phyloP scores from a whole-genome alignment of 2,329 filamentous ascomycete genomes.

The Diaporthe aspalathi region DNA sequence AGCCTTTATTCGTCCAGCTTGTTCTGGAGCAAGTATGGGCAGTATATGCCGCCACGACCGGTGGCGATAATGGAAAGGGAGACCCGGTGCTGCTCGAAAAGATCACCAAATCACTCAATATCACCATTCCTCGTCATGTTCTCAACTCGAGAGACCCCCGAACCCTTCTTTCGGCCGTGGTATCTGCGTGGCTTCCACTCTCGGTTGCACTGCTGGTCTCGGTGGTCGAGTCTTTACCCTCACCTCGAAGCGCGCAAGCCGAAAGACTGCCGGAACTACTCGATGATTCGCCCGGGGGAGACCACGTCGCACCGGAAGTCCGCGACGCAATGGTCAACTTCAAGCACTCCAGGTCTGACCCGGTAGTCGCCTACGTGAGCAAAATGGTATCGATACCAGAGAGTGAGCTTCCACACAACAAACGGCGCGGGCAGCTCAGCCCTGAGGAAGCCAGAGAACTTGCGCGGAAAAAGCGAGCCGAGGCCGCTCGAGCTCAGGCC shows the following conservation, averaged over 20 bases:
- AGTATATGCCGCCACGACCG: conserved; percentile 89
- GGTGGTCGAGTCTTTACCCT: conserved; percentile 91
- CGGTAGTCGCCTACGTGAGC: conserved; percentile 93
- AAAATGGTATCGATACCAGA: conserved; percentile 98
- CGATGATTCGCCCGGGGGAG: conserved; percentile 80
- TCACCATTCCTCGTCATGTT: conserved; percentile 87
- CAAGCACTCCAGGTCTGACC: conserved; percentile 75
- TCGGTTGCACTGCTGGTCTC: conserved; percentile 94
- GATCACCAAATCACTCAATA: conserved; percentile 89
- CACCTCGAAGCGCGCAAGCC: conserved; percentile 82
- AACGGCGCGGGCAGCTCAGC: conserved; percentile 79
- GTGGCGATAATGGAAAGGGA: conserved; percentile 83
- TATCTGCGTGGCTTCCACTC: conserved; percentile 89
- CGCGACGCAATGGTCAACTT: conserved; percentile 87
- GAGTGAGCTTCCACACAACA: conserved; percentile 91
- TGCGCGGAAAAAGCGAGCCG: conserved; percentile 87
- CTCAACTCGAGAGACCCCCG: conserved; percentile 85
- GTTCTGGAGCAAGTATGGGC: conserved; percentile 97
- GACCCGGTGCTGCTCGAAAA: conserved; percentile 88
- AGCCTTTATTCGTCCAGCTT: conserved; percentile 97
- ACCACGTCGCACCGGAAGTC: conserved; percentile 75
- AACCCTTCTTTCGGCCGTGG: conserved; percentile 85
- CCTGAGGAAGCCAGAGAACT: conserved; percentile 92
- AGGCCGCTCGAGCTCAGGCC: conserved; percentile 83
- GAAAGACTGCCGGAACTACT: conserved; percentile 83